These are phyloP conservation scores for Xylaria palmicola DNA, from an alignment of 495 filamentous ascomycete genomes.

Conservation along the genomic window DNA sequence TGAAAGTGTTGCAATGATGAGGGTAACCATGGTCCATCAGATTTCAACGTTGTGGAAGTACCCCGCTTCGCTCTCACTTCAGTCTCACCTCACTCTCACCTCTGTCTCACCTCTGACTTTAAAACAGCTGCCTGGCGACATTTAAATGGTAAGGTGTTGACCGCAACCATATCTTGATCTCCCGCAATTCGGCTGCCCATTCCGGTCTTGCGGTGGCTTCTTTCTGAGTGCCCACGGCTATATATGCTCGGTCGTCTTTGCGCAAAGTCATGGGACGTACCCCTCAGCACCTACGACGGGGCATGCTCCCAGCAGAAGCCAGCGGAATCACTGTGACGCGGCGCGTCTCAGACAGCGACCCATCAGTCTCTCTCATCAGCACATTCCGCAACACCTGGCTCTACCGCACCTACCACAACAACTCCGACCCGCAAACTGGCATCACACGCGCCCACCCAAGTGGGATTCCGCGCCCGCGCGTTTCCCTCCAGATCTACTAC, in stretches of 20 bases:
- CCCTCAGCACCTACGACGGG: not conserved
- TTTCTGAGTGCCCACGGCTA: too few relatives aligned
- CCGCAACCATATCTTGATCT: too few relatives aligned
- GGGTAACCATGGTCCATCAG: not conserved
- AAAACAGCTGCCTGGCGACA: too few relatives aligned
- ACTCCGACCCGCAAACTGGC: not conserved
- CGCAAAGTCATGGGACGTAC: not conserved
- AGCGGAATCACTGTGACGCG: not conserved
- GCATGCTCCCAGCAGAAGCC: not conserved
- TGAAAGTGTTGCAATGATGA: not conserved
- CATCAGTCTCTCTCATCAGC: slow-evolving; percentile 4
- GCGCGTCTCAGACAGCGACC: not conserved
- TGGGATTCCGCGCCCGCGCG: not conserved
- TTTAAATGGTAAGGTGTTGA: too few relatives aligned
- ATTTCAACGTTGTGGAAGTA: not conserved
- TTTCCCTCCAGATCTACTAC: slow-evolving; percentile 1
- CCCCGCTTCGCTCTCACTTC: too few relatives aligned
- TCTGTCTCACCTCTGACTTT: too few relatives aligned
- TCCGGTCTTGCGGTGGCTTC: too few relatives aligned
- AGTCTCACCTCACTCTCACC: too few relatives aligned
- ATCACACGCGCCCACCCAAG: not conserved
- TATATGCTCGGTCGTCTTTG: too few relatives aligned
- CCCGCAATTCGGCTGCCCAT: too few relatives aligned
- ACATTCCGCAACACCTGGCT: not conserved
- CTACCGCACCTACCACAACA: not conserved